Evolutionary conservation across 1,284 basidiomycete genomes (phyloP).

Genomic region (Cutaneotrichosporon sp.): DNA sequence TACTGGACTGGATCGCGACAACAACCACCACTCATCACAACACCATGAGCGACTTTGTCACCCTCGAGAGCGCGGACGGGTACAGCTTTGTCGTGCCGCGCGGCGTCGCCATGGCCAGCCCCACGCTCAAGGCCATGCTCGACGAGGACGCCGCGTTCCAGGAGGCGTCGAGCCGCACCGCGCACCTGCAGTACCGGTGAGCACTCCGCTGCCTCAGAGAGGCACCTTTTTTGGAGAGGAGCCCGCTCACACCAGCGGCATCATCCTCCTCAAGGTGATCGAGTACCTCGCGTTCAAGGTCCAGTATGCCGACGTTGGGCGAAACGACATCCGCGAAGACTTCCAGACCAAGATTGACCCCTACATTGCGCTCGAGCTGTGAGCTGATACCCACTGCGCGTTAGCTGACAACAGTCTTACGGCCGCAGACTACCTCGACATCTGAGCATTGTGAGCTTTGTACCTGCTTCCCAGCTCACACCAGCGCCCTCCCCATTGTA

Average conservation of each 20-base stretch:
- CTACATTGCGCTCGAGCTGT: constrained; percentile 62
- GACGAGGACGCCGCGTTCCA: constrained; percentile 53
- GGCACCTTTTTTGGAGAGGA: neutral
- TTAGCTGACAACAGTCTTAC: constrained; percentile 44
- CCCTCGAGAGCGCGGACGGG: constrained; percentile 50
- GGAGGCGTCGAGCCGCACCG: constrained; percentile 52
- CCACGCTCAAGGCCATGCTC: constrained; percentile 50
- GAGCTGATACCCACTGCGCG: constrained; percentile 39
- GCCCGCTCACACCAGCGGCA: constrained; percentile 39
- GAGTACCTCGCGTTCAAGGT: constrained; percentile 61
- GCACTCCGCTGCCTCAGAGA: constrained; percentile 4
- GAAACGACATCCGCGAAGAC: constrained; percentile 57
- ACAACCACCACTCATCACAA: neutral
- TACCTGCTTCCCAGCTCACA: no score
- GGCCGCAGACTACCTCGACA: constrained; percentile 55
- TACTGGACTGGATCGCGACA: no score
- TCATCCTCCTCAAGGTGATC: constrained; percentile 60
- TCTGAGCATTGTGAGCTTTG: no score
- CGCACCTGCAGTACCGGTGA: constrained; percentile 53
- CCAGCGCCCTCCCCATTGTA: no score
- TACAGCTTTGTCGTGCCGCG: constrained; percentile 51
- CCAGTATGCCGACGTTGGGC: constrained; percentile 53
- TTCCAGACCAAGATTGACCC: constrained; percentile 60
- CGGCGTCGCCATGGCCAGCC: constrained; percentile 48
- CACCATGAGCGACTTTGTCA: constrained; percentile 38